phyloP scores from a whole-genome alignment of 768 basidiomycete species.

The Serendipita vermifera region DNA sequence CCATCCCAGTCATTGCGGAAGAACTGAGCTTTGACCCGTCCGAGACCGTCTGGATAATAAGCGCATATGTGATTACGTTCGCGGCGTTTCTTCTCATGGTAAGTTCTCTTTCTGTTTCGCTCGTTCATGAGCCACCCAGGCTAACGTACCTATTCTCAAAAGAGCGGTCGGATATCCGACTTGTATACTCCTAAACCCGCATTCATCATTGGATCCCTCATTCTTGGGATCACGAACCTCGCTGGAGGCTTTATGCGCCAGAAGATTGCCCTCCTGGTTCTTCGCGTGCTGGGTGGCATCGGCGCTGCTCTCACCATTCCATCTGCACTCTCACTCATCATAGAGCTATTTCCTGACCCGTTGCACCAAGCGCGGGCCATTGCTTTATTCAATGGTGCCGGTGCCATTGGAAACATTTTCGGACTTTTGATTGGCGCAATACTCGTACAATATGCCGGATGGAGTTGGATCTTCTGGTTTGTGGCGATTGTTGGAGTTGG shows the following conservation, averaged over 20 bases:
- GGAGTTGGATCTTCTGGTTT: slow-evolving; percentile 12
- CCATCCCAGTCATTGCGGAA: too few relatives aligned
- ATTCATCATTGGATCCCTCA: slow-evolving; percentile 19
- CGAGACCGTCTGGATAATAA: slow-evolving; percentile 30
- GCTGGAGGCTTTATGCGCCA: slow-evolving; percentile 23
- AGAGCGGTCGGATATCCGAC: slow-evolving; percentile 31
- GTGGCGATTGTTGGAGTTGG: slow-evolving; percentile 7
- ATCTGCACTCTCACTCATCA: slow-evolving; percentile 36
- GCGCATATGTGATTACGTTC: slow-evolving; percentile 32
- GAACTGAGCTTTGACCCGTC: slow-evolving; percentile 18
- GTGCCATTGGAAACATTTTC: too few relatives aligned
- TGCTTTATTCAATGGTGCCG: too few relatives aligned
- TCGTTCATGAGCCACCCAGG: neutral
- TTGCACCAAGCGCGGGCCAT: too few relatives aligned
- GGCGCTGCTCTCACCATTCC: too few relatives aligned
- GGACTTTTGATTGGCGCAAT: slow-evolving; percentile 12
- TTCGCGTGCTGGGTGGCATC: slow-evolving; percentile 23
- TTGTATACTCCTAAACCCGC: slow-evolving; percentile 31
- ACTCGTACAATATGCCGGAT: slow-evolving; percentile 10
- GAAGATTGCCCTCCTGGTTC: slow-evolving; percentile 23
- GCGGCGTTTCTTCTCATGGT: slow-evolving; percentile 31
- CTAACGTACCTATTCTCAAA: too few relatives aligned
- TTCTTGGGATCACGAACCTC: slow-evolving; percentile 21
- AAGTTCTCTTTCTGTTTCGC: slow-evolving; percentile 11
- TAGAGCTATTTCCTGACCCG: too few relatives aligned